Percentiles rank a stretch among this genome's conserved stretches.
phyloP scores from a whole-genome alignment of 768 basidiomycete species.

The Podaxis sp. region DNA sequence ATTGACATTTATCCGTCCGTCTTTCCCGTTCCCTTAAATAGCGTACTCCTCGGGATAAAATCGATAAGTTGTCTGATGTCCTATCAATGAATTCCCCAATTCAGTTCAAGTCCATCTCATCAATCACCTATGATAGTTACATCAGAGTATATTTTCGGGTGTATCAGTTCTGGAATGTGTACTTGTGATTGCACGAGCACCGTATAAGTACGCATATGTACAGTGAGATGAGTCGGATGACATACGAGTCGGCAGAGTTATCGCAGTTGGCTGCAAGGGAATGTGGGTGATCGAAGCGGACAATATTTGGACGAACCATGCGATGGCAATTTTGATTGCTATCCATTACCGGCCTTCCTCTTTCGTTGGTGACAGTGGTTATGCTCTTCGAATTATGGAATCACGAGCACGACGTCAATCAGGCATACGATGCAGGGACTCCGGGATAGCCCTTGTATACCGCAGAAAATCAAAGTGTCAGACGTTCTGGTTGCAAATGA shows the following conservation, averaged over 20 bases:
- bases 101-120: neutral
- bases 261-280: neutral
- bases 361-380: neutral
- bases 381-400: neutral
- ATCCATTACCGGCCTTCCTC: no score
- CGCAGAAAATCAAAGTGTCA: neutral
- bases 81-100: neutral
- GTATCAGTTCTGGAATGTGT: neutral
- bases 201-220: neutral
- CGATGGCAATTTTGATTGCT: neutral
- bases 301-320: neutral
- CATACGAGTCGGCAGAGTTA: neutral
- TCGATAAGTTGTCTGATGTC: neutral
- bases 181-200: neutral
- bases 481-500: neutral
- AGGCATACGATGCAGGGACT: neutral
- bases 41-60: neutral
- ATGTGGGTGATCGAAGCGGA: neutral
- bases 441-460: neutral
- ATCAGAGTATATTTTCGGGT: neutral
- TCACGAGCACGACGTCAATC: neutral
- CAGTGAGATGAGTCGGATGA: neutral
- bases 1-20: neutral
- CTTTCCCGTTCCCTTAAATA: neutral
- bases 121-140: neutral